These are phyloP conservation scores for Basidiobolus meristosporus DNA, from an alignment of 371 early-diverging fungal genomes.

Conservation along the genomic window DNA sequence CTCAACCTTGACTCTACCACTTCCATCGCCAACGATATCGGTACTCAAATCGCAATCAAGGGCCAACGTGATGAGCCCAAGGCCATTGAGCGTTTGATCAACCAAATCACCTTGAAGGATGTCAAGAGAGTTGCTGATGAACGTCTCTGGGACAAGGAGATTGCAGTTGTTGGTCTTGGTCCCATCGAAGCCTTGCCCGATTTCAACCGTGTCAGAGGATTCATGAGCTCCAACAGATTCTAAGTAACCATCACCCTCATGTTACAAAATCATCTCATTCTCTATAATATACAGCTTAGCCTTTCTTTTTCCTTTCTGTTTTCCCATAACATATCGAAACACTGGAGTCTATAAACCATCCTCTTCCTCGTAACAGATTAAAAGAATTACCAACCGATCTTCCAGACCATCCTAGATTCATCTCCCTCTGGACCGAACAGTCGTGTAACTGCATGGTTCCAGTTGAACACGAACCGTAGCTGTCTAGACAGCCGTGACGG, in stretches of 20 bases:
- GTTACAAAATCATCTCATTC: no score
- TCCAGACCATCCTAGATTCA: no score
- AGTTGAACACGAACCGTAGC: no score
- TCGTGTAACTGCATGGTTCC: no score
- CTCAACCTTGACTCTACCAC: slow-evolving; percentile 84
- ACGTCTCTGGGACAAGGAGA: slow-evolving; percentile 78
- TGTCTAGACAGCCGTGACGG: no score
- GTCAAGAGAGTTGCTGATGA: slow-evolving; percentile 74
- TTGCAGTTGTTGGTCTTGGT: slow-evolving; percentile 84
- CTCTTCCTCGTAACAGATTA: no score
- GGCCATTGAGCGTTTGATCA: slow-evolving; percentile 65
- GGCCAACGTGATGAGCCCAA: slow-evolving; percentile 71
- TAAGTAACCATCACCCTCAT: slow-evolving; percentile 5
- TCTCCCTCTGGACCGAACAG: no score
- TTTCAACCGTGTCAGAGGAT: slow-evolving; percentile 66
- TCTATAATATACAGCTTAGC: no score
- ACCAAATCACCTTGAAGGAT: slow-evolving; percentile 60
- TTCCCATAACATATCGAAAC: no score
- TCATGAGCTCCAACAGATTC: slow-evolving; percentile 47
- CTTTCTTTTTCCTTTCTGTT: no score
- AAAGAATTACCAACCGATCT: no score
- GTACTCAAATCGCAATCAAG: slow-evolving; percentile 82
- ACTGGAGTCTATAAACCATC: no score
- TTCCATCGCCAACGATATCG: slow-evolving; percentile 91
- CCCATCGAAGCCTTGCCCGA: slow-evolving; percentile 76